Evolutionary conservation across 352 stramenopile species (phyloP).

Genomic region (Phytopythium oedochilum): DNA sequence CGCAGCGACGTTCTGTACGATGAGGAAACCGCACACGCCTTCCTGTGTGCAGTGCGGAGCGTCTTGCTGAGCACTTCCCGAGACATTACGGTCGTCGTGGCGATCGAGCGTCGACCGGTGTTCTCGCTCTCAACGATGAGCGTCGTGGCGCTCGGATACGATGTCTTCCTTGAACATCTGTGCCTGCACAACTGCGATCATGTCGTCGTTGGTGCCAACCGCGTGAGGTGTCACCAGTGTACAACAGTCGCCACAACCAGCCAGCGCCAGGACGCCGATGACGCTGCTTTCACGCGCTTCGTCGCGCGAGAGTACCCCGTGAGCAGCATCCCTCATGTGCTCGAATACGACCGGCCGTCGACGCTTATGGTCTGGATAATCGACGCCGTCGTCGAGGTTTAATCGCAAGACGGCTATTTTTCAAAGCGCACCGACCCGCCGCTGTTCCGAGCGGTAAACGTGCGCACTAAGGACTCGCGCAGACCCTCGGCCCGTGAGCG

Average conservation of each 20-base stretch:
- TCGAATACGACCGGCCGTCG: slow-evolving; percentile 38
- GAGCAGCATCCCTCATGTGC: slow-evolving; percentile 21
- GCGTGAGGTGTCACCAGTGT: slow-evolving; percentile 21
- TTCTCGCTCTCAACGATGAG: slow-evolving; percentile 48
- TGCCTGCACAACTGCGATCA: slow-evolving; percentile 30
- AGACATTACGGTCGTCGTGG: slow-evolving; percentile 19
- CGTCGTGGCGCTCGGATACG: slow-evolving; percentile 47
- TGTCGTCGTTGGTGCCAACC: slow-evolving; percentile 13
- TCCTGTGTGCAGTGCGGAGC: slow-evolving; percentile 29
- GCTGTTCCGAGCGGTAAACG: slow-evolving; percentile 15
- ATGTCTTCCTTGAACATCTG: slow-evolving; percentile 39
- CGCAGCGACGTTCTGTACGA: slow-evolving; percentile 70
- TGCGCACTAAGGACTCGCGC: slow-evolving; percentile 23
- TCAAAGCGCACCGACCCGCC: neutral
- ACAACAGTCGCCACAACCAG: neutral
- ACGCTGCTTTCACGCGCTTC: slow-evolving; percentile 15
- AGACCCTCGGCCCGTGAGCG: slow-evolving; percentile 21
- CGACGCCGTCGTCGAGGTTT: slow-evolving; percentile 16
- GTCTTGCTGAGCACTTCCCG: slow-evolving; percentile 28
- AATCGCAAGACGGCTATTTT: neutral
- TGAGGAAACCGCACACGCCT: slow-evolving; percentile 29
- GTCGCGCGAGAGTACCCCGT: slow-evolving; percentile 16
- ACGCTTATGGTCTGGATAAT: slow-evolving; percentile 48
- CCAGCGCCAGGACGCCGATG: neutral
- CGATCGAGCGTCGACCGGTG: slow-evolving; percentile 44